Evolutionary conservation across 2,329 filamentous ascomycete genomes (phyloP).

Genomic region (Penicillium expansum): DNA sequence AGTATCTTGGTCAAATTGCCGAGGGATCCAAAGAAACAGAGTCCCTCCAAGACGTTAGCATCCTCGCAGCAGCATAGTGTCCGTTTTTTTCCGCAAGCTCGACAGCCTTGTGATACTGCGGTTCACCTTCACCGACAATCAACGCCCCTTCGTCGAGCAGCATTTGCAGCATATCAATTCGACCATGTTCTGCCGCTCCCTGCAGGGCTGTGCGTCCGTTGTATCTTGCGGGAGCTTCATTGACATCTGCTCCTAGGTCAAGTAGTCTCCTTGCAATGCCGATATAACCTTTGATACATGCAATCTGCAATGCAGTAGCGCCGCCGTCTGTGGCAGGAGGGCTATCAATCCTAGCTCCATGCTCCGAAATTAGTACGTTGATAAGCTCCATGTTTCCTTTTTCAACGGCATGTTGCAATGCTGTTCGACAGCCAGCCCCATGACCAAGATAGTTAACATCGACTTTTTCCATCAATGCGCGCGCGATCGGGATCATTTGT

Average conservation of each 20-base stretch:
- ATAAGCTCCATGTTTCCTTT: conserved; percentile 17
- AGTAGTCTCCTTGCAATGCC: conserved; percentile 22
- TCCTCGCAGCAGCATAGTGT: conserved; percentile 13
- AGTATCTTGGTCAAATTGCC: neutral
- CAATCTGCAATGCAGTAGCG: conserved; percentile 29
- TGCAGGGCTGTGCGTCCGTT: conserved; percentile 29
- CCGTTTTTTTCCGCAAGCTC: conserved; percentile 17
- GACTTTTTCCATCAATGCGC: neutral
- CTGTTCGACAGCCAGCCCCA: neutral
- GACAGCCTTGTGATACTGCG: conserved; percentile 15
- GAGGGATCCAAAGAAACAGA: neutral
- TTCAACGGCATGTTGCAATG: conserved; percentile 18
- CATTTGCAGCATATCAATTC: conserved; percentile 30
- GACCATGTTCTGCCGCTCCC: conserved; percentile 30
- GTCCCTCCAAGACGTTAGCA: conserved; percentile 2
- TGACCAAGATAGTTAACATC: conserved; percentile 8
- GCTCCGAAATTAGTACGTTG: conserved; percentile 11
- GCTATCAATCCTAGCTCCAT: conserved; percentile 17
- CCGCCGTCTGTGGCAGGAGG: conserved; percentile 9
- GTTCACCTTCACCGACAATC: conserved; percentile 7
- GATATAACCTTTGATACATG: conserved; percentile 25
- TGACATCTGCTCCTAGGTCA: conserved; percentile 21
- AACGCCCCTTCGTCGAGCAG: conserved; percentile 25
- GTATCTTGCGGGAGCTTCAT: conserved; percentile 14
- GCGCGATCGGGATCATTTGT: neutral